Base-by-base conservation (phyloP, 2,329 filamentous ascomycete species). In the Diplodia corticola region DNA sequence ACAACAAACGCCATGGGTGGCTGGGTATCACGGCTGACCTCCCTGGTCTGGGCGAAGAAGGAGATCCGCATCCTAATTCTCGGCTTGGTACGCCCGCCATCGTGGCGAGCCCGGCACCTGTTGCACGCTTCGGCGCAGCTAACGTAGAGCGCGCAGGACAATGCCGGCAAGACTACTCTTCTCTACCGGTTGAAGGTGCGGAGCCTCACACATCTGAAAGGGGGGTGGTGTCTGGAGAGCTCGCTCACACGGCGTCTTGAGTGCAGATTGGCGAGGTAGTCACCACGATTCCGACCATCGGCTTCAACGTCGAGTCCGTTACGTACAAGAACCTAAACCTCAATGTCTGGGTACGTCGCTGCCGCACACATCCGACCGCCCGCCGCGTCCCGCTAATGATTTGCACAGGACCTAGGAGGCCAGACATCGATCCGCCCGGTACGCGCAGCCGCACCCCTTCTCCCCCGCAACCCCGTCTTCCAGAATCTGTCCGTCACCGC, bases 251-350 rank as follows among this genome's bases (percentile, higher is more conserved):
- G 44, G 54, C 48, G 57, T 35, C 15, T 46, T 28, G 64, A 37
- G 26, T 67, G 68, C 77, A 97, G 92, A 96, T 99, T 76, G 95
- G 95, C 77, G 95, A 99, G 79, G 95, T 99, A 51, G 95, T 99
- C 71, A 98, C 95, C 69, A 99, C 95, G 74, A 98, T 98, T 85
- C 95, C 95, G 22, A 99, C 95, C 64, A 98, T 99, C 79, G 95
- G 95, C 68, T 99, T 99, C 85, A 99, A 99, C 79, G 95, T 99
- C 73, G 95, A 99, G 81, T 97, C 93, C 24, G 95, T 99, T 70
- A 95, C 93, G 73, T 99, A 99, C 85, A 94, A 94, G 80, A 98
- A 97, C 78, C 86, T 99, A 69, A 97, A 97, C 80, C 96, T 99
- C 79, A 98, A 98, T 76, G 95, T 99, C 75, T 99, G 95, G 95